Evolutionary conservation across 345 rosid genomes (phyloP), one percentile per base, ranked within the genome.

Genomic region (Eucalyptus fibrosa): DNA sequence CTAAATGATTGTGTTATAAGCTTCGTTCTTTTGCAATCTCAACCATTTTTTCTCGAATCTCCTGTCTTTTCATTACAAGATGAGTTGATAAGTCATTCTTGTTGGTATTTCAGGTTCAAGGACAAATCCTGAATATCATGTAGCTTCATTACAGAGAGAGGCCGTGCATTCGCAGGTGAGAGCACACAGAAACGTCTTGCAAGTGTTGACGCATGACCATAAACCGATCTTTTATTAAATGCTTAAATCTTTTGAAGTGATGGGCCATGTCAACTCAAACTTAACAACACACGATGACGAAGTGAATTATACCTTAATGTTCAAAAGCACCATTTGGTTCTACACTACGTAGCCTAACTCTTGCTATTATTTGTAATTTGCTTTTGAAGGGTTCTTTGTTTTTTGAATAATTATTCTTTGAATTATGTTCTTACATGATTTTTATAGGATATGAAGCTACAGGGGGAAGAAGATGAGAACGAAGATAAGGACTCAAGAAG

Each of bases 401-500:
- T 50, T 50, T 51, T 51, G n/a, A 50, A 53, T 86, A 32, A 19
- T 40, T 24, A 86, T 51, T 86, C 62, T 51, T 86, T 5, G 28
- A 19, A 50, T 51, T 86, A 50, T 51, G 8, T 11, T 42, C 62
- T 86, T 51, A n/a, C 51, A 18, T 55, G 60, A 92, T 34, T 19
- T 18, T 72, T 11, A 77, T 40, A 55, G 45, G 65, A 45, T 23
- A 95, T 94, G 86, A 56, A 59, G 88, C 34, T 89, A 55, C 72
- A 87, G 89, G 89, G 91, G 53, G 19, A 88, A 88, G 89, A 87
- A 65, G 87, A 89, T 62, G 88, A 89, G 88, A 92, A 88, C 67
- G 93, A 37, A 40, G 26, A 77, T 44, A 44, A 89, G 87, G 92
- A 89, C 83, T 92, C 94, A 59, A 95, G 94, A 93, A 96, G 98